These are phyloP conservation scores for Elaeis guineensis DNA, from an alignment of 176 grass and related monocot genomes.

Conservation along the genomic window DNA sequence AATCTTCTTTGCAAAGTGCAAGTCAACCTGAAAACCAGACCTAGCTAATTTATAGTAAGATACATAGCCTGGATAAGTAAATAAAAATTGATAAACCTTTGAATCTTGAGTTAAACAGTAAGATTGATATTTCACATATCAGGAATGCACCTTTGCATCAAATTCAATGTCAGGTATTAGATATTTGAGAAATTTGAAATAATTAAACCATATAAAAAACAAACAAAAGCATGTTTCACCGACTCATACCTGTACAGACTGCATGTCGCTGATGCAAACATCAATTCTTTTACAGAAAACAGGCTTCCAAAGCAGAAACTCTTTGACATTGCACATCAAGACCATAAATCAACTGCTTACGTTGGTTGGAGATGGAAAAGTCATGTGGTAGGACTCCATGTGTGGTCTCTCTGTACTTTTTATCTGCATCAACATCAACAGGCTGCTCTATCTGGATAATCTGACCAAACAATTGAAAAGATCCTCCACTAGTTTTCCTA, in stretches of 20 bases:
- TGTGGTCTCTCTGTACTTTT: background rate
- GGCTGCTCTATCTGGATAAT: background rate
- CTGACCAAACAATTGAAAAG: conserved; percentile 8
- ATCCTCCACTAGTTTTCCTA: background rate
- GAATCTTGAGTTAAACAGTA: too few species aligned
- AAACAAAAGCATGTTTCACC: too few species aligned
- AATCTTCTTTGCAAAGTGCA: too few species aligned
- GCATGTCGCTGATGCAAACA: background rate
- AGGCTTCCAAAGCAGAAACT: background rate
- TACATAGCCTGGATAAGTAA: too few species aligned
- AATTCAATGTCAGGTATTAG: too few species aligned
- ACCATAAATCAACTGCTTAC: background rate
- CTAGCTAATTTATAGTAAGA: too few species aligned
- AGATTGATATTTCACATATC: too few species aligned
- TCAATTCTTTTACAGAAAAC: background rate
- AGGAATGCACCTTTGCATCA: too few species aligned
- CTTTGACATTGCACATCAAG: conserved; percentile 1
- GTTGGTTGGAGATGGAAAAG: background rate
- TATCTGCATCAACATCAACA: background rate
- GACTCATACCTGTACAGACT: background rate
- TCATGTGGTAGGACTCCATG: background rate
- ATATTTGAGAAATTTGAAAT: too few species aligned
- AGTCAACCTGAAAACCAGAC: too few species aligned
- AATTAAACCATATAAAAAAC: too few species aligned
- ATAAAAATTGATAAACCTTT: too few species aligned